These are phyloP conservation scores for Maudiozyma serrabonitensis DNA, from an alignment of 805 yeast genomes.

Conservation along the genomic window DNA sequence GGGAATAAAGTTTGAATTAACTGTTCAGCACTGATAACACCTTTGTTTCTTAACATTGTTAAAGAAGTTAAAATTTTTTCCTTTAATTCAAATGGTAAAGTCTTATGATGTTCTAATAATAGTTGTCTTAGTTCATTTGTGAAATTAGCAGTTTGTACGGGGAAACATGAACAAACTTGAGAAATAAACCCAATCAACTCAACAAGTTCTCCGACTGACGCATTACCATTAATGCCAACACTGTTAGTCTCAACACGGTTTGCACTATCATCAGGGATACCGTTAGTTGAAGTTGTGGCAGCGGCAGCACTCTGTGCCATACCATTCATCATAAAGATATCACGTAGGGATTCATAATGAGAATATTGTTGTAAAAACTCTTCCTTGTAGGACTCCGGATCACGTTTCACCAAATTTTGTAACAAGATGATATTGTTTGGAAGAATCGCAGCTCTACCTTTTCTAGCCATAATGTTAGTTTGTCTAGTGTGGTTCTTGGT, in stretches of 20 bases:
- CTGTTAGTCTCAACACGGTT: constrained; percentile 9
- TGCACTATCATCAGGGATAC: constrained; percentile 14
- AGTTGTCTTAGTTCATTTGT: constrained; percentile 72
- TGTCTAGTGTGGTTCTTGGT: background rate
- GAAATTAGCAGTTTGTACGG: constrained; percentile 75
- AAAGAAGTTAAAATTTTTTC: constrained; percentile 87
- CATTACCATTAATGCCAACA: constrained; percentile 28
- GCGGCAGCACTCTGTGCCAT: constrained; percentile 6
- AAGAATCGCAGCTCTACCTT: constrained; percentile 83
- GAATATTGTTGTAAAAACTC: constrained; percentile 89
- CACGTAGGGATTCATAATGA: constrained; percentile 85
- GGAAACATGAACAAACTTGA: constrained; percentile 85
- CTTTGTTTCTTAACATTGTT: constrained; percentile 83
- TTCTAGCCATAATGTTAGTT: constrained; percentile 54
- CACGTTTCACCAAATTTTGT: constrained; percentile 88
- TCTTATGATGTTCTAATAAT: constrained; percentile 66
- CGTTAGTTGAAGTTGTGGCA: background rate
- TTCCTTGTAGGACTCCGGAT: constrained; percentile 88
- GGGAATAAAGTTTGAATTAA: constrained; percentile 86
- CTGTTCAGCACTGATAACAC: constrained; percentile 65
- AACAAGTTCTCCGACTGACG: constrained; percentile 42
- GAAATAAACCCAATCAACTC: constrained; percentile 86
- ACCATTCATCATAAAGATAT: constrained; percentile 63
- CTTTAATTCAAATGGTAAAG: constrained; percentile 72
- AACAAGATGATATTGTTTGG: constrained; percentile 86